Percentiles rank a stretch among this genome's conserved stretches.
Evolutionary conservation across 1,284 basidiomycete species (phyloP).

Genomic region (Chalciporus sp.): DNA sequence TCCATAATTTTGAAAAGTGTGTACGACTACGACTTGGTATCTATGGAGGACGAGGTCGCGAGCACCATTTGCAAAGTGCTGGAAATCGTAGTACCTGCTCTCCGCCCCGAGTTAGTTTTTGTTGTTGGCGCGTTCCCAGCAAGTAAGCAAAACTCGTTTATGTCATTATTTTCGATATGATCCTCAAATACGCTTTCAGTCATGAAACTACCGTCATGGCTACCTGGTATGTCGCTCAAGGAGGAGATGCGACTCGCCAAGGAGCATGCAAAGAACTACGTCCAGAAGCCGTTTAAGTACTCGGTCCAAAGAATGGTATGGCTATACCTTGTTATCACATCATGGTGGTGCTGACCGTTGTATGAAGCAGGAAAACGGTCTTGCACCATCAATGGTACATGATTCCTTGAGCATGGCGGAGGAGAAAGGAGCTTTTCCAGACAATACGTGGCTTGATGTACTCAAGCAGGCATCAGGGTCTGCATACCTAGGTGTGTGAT

Average conservation of each 20-base stretch:
- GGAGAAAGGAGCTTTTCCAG: not conserved
- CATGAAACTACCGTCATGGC: slow-evolving; percentile 22
- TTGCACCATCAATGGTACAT: slow-evolving; percentile 21
- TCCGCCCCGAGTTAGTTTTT: slow-evolving; percentile 27
- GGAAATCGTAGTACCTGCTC: slow-evolving; percentile 9
- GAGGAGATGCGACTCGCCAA: slow-evolving; percentile 11
- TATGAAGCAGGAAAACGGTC: not conserved
- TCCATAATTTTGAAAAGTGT: slow-evolving; percentile 30
- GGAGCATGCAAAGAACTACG: slow-evolving; percentile 13
- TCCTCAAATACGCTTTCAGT: slow-evolving; percentile 13
- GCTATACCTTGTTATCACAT: not conserved
- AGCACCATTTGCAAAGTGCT: slow-evolving; percentile 9
- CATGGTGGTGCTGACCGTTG: not conserved
- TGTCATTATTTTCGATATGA: too few species aligned
- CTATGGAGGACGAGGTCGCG: slow-evolving; percentile 17
- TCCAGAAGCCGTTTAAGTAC: slow-evolving; percentile 24
- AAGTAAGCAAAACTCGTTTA: slow-evolving; percentile 8
- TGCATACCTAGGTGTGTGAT: slow-evolving; percentile 22
- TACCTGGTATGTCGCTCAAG: slow-evolving; percentile 25
- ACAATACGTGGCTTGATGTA: slow-evolving; percentile 7
- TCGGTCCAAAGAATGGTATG: slow-evolving; percentile 18
- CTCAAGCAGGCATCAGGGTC: slow-evolving; percentile 25
- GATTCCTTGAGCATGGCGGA: slow-evolving; percentile 20
- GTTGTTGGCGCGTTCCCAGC: slow-evolving; percentile 25
- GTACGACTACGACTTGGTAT: slow-evolving; percentile 28